Evolutionary conservation across 2,329 filamentous ascomycete species (phyloP).

Genomic region (Truncatella angustata): DNA sequence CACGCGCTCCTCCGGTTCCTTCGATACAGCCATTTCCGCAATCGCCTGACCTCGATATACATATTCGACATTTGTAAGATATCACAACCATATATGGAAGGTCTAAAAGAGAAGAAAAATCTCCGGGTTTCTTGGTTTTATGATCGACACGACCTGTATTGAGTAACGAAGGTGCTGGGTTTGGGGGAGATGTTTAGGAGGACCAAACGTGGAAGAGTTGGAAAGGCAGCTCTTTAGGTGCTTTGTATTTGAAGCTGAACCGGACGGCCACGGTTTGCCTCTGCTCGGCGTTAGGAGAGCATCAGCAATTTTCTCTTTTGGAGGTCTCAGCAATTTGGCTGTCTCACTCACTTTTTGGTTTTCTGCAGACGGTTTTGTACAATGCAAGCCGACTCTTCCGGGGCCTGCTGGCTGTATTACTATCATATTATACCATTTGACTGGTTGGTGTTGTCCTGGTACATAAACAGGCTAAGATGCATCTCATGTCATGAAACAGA

Average conservation of each 20-base stretch:
- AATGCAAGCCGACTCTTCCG: not conserved
- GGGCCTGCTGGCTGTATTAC: constrained; percentile 1
- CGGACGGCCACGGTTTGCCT: not conserved
- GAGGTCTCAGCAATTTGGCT: not conserved
- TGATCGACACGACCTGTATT: constrained; percentile 4
- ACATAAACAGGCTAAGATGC: too few species aligned
- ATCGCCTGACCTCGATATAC: not conserved
- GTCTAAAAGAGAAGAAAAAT: too few species aligned
- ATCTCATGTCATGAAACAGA: too few species aligned
- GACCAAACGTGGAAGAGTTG: not conserved
- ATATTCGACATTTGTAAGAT: too few species aligned
- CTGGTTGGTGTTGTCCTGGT: not conserved
- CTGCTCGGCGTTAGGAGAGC: not conserved
- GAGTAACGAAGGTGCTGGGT: not conserved
- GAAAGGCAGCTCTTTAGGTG: too few species aligned
- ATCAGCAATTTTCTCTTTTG: not conserved
- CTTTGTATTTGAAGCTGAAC: too few species aligned
- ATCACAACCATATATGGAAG: too few species aligned
- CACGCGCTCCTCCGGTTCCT: not conserved
- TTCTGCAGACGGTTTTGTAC: not conserved
- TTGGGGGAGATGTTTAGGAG: not conserved
- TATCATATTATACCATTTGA: constrained; percentile 5
- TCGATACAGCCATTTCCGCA: not conserved
- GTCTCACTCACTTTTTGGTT: not conserved
- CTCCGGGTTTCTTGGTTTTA: not conserved